Base-by-base conservation (phyloP, 1,284 basidiomycete species). In the Trametes versicolor region DNA sequence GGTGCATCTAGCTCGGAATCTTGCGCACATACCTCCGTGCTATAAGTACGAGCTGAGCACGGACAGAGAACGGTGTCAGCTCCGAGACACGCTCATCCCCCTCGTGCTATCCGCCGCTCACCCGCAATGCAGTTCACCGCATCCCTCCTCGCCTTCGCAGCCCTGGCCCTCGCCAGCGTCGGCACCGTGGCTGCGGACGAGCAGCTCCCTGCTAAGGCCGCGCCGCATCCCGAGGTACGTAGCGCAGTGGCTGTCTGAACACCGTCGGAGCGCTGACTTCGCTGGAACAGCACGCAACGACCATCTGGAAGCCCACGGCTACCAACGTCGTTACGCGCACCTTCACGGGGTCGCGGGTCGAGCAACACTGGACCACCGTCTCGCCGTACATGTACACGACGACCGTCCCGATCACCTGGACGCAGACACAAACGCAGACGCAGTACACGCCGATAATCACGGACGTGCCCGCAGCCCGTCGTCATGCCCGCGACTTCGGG, bases 401-500 rank as follows among this genome's bases (percentile, higher is more conserved):
- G 43, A 69, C 68, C 12, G 63, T 51, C 63, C 68, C 65, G 27
- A 48, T 67, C 49, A 63, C 61, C 13, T 66, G 57, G 60, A 66
- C 65, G 32, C 52, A 67, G 63, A 69, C 68, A 2, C 36, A 41
- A 21, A 53, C 52, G 6, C 25, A 34, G 55, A 66, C 65, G 13
- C 21, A 61, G 47, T 69, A 34, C 52, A 27, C 4, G 51, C 58
- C 65, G 10, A 27, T 67, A 36, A 56, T 65, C 21, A 67, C 65
- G n/a, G 27, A 21, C 21, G 63, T 58, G 23, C 63, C 60, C 19
- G 50, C 58, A 0, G 3, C 4, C 52, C 60, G 68, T 32, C 54
- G 52, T 39, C 68, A 69, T 32, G 60, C 68, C 36, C 68, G 68
- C 58, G 63, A 67, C 58, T 67, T 69, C 37, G 63, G 64, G 60